Evolutionary conservation across 2,329 filamentous ascomycete species (phyloP), one percentile per base, ranked within the genome.

Genomic region (Trichoderma brevicompactum): DNA sequence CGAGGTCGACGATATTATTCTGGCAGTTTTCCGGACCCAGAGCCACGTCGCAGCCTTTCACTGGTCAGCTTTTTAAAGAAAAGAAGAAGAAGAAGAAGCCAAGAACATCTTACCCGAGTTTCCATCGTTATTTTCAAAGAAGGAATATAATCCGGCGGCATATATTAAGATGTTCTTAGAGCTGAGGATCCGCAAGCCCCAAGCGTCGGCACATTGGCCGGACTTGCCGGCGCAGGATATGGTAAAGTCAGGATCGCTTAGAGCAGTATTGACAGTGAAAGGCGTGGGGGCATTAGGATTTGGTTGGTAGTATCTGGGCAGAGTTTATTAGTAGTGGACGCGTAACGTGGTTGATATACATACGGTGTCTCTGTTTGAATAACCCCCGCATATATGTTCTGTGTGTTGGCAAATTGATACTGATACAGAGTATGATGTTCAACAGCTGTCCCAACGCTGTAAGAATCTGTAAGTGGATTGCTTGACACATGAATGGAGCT

Each of bases 281-380:
- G 71, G 72, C 1, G 50, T 61, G 7, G 70, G 72, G 1, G 72
- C 60, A 10, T 46, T 54, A 2, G 72, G 72, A 2, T 54, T 66
- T 7, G 71, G 68, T 68, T 73, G 73, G 67, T 68, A 75, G 65
- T 75, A 75, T 8, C 55, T 58, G 10, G 0, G 72, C 70, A 2
- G 88, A 89, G 7, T 13, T 46, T 15, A 46, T 58, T 46, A 58
- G 41, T 41, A 17, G 43, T 38, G 55, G 17, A 7, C 10, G 23
- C 13, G 9, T 58, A n/a, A 48, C 8, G 55, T 0, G n/a, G 23
- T 23, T 38, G 7, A 23, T 58, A n/a, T 15, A 58, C 55, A 2
- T 58, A 58, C 55, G 55, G 55, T 23, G 55, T 58, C 74, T 92
- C 89, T 0, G 86, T 86, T 73, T 92, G 89, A 65, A 91, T 87